phyloP scores from a whole-genome alignment of 2,329 filamentous ascomycete species.

The Fusarium succisae region DNA sequence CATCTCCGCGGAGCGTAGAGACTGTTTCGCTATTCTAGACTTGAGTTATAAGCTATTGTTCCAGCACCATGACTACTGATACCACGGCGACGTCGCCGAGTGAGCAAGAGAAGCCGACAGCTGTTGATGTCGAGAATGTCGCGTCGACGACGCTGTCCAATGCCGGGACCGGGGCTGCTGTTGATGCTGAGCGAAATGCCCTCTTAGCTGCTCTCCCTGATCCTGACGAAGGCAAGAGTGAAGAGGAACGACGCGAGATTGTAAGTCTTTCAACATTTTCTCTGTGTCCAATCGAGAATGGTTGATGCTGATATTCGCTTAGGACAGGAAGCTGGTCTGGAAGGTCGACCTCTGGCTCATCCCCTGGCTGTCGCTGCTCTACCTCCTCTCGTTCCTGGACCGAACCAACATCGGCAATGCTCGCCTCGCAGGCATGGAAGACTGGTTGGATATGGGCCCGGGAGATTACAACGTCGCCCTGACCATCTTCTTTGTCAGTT shows the following conservation, averaged over 20 bases:
- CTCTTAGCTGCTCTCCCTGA: constrained; percentile 45
- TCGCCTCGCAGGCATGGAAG: constrained; percentile 37
- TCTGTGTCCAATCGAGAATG: accelerated
- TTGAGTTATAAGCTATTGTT: background rate
- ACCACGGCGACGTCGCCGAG: constrained; percentile 24
- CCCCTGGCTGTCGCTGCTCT: constrained; percentile 66
- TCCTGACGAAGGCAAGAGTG: constrained; percentile 66
- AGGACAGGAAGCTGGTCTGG: constrained; percentile 62
- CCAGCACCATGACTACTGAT: constrained; percentile 24
- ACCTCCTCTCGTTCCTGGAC: constrained; percentile 61
- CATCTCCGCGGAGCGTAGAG: background rate
- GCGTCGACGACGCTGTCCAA: background rate
- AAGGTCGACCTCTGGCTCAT: constrained; percentile 67
- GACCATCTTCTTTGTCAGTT: constrained; percentile 76
- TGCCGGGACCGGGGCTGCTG: background rate
- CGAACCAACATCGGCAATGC: constrained; percentile 62
- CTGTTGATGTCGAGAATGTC: constrained; percentile 29
- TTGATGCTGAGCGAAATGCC: constrained; percentile 43
- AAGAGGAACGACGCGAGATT: constrained; percentile 67
- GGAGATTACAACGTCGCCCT: constrained; percentile 67
- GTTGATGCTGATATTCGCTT: background rate
- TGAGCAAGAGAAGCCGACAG: constrained; percentile 25
- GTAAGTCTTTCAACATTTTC: constrained; percentile 56
- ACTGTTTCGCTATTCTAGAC: background rate
- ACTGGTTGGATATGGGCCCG: constrained; percentile 12